A percentile compares a stretch with the other conserved stretches of the same genome.
These are phyloP conservation scores for Neofusicoccum sp. DNA, from an alignment of 2,329 filamentous ascomycete species.

Conservation along the genomic window DNA sequence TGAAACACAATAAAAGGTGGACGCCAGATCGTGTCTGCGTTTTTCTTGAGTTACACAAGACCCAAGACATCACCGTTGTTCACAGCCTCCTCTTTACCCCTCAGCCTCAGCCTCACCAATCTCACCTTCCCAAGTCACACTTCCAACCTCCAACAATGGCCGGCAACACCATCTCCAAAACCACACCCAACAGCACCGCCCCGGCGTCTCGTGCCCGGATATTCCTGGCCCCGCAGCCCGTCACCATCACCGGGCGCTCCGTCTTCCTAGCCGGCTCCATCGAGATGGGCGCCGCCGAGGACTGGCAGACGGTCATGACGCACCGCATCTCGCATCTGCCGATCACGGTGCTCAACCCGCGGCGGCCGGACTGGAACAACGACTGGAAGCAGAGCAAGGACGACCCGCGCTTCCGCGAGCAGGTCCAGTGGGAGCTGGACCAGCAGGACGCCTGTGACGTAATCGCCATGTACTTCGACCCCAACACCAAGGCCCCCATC, in stretches of 20 bases:
- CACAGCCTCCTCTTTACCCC: no score
- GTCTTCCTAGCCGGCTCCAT: constrained; percentile 63
- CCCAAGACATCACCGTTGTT: no score
- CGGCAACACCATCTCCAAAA: constrained; percentile 23
- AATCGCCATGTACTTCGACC: constrained; percentile 58
- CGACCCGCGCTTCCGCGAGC: constrained; percentile 49
- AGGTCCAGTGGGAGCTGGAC: constrained; percentile 62
- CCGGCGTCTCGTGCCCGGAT: constrained; percentile 18
- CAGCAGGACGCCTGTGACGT: constrained; percentile 55
- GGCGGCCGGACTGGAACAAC: constrained; percentile 56
- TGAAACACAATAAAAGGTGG: no score
- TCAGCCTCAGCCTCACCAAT: neutral
- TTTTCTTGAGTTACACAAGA: no score
- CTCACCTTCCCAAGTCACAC: neutral
- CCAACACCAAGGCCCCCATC: constrained; percentile 53
- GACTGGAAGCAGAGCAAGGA: constrained; percentile 50
- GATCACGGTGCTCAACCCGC: constrained; percentile 59
- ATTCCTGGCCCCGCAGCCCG: constrained; percentile 26
- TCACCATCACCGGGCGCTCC: constrained; percentile 25
- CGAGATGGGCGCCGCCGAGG: constrained; percentile 41
- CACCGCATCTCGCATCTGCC: constrained; percentile 39
- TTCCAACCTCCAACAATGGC: neutral
- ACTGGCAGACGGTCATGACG: constrained; percentile 54
- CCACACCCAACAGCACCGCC: constrained; percentile 18
- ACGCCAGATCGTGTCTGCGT: no score